Conservation (phyloP, 2,329 filamentous ascomycete genomes). For the Claviceps sorghi region DNA sequence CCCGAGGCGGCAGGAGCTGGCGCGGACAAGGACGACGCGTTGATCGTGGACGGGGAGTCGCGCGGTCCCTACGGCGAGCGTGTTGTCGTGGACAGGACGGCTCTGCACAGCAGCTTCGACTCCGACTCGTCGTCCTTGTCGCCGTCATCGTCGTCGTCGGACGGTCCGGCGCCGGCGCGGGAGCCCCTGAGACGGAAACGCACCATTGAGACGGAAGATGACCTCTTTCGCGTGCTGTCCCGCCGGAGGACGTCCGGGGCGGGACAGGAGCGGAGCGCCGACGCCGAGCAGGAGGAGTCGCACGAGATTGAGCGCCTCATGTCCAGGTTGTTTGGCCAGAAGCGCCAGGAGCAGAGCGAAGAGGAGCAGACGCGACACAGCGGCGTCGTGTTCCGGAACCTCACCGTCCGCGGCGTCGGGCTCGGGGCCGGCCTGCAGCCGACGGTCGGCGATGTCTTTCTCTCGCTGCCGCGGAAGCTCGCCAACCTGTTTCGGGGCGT, state of each 20-base stretch:
- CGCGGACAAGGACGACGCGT: too few species aligned
- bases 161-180: constrained; percentile 2
- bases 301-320: constrained; percentile 46
- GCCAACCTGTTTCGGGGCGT: constrained; percentile 32
- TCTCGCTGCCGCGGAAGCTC: constrained; percentile 33
- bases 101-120: neutral
- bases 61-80: too few species aligned
- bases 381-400: constrained; percentile 54
- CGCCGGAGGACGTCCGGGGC: constrained; percentile 29
- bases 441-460: constrained; percentile 49
- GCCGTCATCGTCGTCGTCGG: neutral
- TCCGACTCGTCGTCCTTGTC: neutral
- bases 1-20: neutral
- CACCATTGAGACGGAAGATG: constrained; percentile 30
- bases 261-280: constrained; percentile 4
- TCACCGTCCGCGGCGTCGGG: constrained; percentile 57
- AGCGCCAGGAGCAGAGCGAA: constrained; percentile 49
- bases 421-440: constrained; percentile 43
- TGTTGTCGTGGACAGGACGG: too few species aligned
- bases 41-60: too few species aligned
- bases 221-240: constrained; percentile 34
- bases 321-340: constrained; percentile 55
- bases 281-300: constrained; percentile 27
- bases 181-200: constrained; percentile 10
- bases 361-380: constrained; percentile 56